Conservation (phyloP, 2,329 filamentous ascomycete genomes). For the Pseudohalonectria lignicola region DNA sequence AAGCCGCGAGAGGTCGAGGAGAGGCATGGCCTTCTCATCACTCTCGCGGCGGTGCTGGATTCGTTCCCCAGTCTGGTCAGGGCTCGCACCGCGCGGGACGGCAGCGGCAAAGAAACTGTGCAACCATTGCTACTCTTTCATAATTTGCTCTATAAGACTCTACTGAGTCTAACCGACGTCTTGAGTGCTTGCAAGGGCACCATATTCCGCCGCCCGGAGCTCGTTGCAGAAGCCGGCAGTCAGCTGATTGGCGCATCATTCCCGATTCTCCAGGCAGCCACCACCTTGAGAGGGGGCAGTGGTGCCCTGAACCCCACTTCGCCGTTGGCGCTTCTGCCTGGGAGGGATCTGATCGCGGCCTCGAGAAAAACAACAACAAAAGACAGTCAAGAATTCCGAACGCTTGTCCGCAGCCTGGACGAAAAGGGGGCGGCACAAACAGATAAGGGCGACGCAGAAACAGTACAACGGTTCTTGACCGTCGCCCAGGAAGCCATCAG, state of each 20-base stretch:
- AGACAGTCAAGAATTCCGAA: too few relatives aligned
- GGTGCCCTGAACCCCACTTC: too few relatives aligned
- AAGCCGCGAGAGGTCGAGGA: conserved; percentile 54
- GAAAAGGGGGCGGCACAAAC: conserved; percentile 2
- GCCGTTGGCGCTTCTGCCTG: conserved; percentile 17
- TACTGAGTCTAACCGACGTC: conserved; percentile 17
- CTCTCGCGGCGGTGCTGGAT: conserved; percentile 48
- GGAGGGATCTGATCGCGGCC: conserved; percentile 11
- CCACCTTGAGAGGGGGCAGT: too few relatives aligned
- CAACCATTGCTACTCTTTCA: conserved; percentile 2
- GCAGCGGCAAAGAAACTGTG: not conserved
- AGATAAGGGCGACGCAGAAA: not conserved
- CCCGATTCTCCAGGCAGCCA: conserved; percentile 34
- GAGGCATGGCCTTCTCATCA: conserved; percentile 54
- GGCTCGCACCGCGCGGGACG: not conserved
- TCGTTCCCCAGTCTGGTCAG: conserved; percentile 23
- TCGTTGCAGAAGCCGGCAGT: conserved; percentile 51
- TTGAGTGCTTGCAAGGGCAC: conserved; percentile 28
- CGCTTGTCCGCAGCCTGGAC: not conserved
- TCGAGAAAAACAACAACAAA: too few relatives aligned
- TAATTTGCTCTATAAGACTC: not conserved
- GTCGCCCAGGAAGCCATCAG: conserved; percentile 14
- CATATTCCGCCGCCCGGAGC: conserved; percentile 48
- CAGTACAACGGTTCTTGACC: not conserved
- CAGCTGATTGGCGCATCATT: conserved; percentile 43